Percentiles rank a stretch among this genome's conserved stretches.
Conservation (phyloP, 306 rosid species). For the Myrica gale region DNA sequence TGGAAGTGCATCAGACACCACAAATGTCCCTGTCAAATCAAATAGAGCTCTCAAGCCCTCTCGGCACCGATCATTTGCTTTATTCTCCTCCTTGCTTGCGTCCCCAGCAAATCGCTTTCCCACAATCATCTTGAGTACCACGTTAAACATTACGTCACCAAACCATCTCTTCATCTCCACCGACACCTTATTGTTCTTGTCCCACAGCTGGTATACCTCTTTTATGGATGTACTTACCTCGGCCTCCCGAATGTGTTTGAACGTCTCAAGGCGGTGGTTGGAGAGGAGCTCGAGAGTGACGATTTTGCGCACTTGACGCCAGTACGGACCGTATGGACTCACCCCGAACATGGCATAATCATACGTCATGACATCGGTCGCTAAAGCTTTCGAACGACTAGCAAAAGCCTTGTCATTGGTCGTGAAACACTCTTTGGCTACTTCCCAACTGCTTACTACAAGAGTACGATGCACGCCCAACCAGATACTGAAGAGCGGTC, state of each 20-base stretch:
- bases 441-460: constrained; percentile 14
- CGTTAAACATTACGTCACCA: constrained; percentile 18
- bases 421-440: constrained; percentile 29
- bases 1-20: constrained; percentile 24
- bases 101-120: constrained; percentile 23
- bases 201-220: not conserved
- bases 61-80: constrained; percentile 2
- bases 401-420: constrained; percentile 29
- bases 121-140: constrained; percentile 17
- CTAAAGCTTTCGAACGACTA: constrained; percentile 17
- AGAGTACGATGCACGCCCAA: constrained; percentile 14
- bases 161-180: constrained; percentile 44
- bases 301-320: constrained; percentile 37
- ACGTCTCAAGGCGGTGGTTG: constrained; percentile 10
- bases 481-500: constrained; percentile 26
- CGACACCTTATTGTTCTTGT: not conserved
- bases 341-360: constrained; percentile 30
- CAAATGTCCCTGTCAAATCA: not conserved
- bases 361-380: constrained; percentile 14
- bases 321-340: constrained; percentile 23
- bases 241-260: not conserved
- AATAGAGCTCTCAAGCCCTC: constrained; percentile 13
- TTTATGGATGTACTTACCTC: constrained; percentile 19
- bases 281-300: constrained; percentile 24
- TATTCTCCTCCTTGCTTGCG: not conserved